Evolutionary conservation across 805 yeast genomes (phyloP).

Genomic region (Brettanomyces bruxellensis): DNA sequence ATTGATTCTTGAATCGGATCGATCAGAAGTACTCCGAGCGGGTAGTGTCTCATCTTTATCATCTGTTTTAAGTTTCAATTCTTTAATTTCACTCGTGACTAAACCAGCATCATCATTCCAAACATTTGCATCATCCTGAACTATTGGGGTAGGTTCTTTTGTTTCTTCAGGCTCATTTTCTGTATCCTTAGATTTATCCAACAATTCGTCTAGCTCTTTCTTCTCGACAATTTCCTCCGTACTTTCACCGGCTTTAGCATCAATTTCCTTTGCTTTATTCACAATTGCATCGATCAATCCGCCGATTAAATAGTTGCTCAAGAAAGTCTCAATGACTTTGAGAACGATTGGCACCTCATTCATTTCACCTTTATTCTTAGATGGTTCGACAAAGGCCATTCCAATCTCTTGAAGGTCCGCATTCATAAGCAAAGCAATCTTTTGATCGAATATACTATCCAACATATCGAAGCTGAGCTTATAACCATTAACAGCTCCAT

Average conservation of each 20-base stretch:
- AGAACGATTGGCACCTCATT: slow-evolving; percentile 26
- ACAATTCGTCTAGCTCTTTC: neutral
- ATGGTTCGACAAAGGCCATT: slow-evolving; percentile 13
- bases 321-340: slow-evolving; percentile 25
- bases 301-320: slow-evolving; percentile 27
- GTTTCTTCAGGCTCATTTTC: neutral
- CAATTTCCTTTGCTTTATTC: slow-evolving; percentile 25
- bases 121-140: neutral
- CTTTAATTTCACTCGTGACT: slow-evolving; percentile 16
- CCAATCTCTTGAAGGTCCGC: slow-evolving; percentile 21
- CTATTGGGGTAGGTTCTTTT: no score
- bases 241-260: slow-evolving; percentile 4
- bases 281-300: slow-evolving; percentile 25
- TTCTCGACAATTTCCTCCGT: neutral
- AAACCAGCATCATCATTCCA: neutral
- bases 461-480: slow-evolving; percentile 14
- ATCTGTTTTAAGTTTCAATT: slow-evolving; percentile 14
- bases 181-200: neutral
- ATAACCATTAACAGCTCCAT: slow-evolving; percentile 23
- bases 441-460: slow-evolving; percentile 16
- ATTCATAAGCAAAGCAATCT: slow-evolving; percentile 12
- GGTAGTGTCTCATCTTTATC: neutral
- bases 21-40: neutral
- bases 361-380: neutral
- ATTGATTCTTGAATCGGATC: slow-evolving; percentile 12